phyloP scores from a whole-genome alignment of 208 protist species.

The Leishmania turanica region DNA sequence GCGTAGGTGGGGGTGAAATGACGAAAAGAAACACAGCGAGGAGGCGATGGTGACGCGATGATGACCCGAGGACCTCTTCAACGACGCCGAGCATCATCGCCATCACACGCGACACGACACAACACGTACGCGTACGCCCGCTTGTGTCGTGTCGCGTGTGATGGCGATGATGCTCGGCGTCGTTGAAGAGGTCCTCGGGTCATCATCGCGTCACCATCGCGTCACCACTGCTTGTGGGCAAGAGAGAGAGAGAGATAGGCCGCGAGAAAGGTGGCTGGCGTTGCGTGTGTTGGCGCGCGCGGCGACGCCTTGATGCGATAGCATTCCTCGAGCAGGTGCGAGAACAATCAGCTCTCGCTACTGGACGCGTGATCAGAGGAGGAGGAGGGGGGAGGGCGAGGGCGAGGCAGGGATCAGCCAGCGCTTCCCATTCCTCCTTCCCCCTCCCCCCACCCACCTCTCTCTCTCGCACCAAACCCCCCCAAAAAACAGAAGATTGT shows the following conservation, averaged over 20 bases:
- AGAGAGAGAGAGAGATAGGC: not conserved
- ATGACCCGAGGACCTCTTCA: too few species aligned
- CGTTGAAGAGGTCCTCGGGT: too few species aligned
- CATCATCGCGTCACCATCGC: too few species aligned
- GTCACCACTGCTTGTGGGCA: not conserved
- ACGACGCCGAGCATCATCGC: too few species aligned
- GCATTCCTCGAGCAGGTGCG: not conserved
- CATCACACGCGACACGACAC: too few species aligned
- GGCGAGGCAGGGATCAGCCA: not conserved
- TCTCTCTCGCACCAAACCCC: not conserved
- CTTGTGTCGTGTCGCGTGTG: too few species aligned
- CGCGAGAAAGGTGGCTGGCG: not conserved
- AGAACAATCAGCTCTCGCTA: not conserved
- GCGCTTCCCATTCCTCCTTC: rapidly evolving
- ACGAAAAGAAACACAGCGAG: not conserved
- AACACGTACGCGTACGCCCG: too few species aligned
- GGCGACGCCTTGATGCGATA: not conserved
- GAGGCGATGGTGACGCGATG: too few species aligned
- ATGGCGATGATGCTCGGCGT: too few species aligned
- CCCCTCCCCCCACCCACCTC: too few species aligned
- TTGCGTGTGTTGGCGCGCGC: not conserved
- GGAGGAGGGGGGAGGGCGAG: too few species aligned
- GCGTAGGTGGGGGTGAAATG: too few species aligned
- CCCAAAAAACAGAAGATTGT: not conserved
- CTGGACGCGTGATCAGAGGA: not conserved